These are phyloP conservation scores for Rhizophagus clarus DNA, from an alignment of 192 early-diverging fungal genomes.

Conservation along the genomic window DNA sequence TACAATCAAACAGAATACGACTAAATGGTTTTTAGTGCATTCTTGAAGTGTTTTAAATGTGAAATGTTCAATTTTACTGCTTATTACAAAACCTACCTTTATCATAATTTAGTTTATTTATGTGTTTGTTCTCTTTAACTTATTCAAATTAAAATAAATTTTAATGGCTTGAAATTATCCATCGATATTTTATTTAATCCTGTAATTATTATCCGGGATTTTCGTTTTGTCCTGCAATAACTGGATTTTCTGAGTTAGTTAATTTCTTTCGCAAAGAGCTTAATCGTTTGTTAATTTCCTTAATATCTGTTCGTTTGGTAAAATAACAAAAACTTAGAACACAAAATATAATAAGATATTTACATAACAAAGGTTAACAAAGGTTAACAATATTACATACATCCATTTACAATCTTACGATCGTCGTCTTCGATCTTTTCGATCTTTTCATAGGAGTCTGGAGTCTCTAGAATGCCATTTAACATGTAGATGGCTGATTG, in stretches of 20 bases:
- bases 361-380: too few species aligned
- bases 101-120: not conserved
- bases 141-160: not conserved
- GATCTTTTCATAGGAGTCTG: slow-evolving; percentile 43
- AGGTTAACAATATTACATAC: slow-evolving; percentile 37
- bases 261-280: slow-evolving; percentile 29
- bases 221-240: not conserved
- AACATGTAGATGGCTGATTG: slow-evolving; percentile 78
- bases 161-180: not conserved
- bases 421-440: slow-evolving; percentile 60
- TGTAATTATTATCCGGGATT: not conserved
- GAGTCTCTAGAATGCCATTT: slow-evolving; percentile 64
- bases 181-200: not conserved
- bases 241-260: not conserved
- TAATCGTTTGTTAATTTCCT: slow-evolving; percentile 22
- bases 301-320: slow-evolving; percentile 1
- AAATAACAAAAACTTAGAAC: not conserved
- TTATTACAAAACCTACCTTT: not conserved
- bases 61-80: not conserved
- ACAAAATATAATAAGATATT: not conserved
- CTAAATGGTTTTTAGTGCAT: not conserved
- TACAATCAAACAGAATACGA: not conserved
- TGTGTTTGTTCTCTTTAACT: too few species aligned
- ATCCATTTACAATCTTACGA: slow-evolving; percentile 51
- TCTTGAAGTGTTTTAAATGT: not conserved